These are phyloP conservation scores for Ilex paraguariensis DNA, from an alignment of 305 asterid species.

Conservation along the genomic window DNA sequence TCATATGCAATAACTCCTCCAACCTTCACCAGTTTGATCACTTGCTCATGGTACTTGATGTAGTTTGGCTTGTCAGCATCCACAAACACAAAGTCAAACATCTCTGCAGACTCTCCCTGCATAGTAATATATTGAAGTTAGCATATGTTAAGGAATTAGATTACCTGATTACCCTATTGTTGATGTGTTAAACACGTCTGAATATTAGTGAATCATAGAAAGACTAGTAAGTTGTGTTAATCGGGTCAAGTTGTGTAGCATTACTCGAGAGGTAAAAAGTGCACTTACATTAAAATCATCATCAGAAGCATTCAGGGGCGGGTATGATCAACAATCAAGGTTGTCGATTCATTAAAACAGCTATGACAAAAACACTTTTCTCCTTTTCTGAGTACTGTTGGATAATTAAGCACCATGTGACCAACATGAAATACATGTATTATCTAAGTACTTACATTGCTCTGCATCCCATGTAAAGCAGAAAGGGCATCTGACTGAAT, in stretches of 20 bases:
- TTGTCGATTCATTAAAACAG: too few species aligned
- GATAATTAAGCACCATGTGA: too few species aligned
- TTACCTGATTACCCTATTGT: too few species aligned
- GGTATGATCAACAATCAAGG: too few species aligned
- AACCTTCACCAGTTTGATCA: conserved; percentile 36
- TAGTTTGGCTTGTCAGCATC: conserved; percentile 53
- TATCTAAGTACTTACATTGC: conserved; percentile 19
- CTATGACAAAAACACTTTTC: too few species aligned
- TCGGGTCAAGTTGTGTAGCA: background rate
- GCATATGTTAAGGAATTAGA: background rate
- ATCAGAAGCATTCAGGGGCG: too few species aligned
- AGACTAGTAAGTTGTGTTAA: background rate
- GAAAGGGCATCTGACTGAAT: conserved; percentile 45
- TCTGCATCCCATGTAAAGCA: conserved; percentile 25
- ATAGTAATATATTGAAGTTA: background rate
- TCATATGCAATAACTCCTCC: conserved; percentile 50
- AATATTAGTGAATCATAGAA: too few species aligned
- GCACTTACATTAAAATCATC: too few species aligned
- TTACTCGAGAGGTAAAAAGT: too few species aligned
- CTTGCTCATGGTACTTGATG: conserved; percentile 36
- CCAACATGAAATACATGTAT: too few species aligned
- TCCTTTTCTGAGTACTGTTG: too few species aligned
- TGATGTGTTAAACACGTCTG: too few species aligned
- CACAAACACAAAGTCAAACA: conserved; percentile 48
- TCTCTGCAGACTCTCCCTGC: conserved; percentile 37